phyloP scores from a whole-genome alignment of 1,284 basidiomycete genomes.

The Cystobasidiaceae sp. region DNA sequence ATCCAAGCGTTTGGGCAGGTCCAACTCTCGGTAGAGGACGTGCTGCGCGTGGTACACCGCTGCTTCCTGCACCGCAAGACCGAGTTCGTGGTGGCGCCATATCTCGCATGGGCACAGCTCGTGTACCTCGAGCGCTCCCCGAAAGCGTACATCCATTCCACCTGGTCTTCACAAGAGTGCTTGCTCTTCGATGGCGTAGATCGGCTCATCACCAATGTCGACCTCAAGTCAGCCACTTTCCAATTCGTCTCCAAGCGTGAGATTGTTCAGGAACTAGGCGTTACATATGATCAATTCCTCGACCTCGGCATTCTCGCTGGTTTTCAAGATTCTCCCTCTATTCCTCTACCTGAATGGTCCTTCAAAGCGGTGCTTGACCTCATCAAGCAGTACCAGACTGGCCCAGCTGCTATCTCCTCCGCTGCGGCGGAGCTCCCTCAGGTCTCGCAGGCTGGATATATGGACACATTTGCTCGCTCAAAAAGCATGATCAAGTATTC shows the following conservation, averaged over 20 bases:
- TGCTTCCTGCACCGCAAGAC: constrained; percentile 93
- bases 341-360: constrained; percentile 68
- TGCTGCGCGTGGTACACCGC: constrained; percentile 84
- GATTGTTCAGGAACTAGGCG: constrained; percentile 67
- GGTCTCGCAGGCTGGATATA: constrained; percentile 47
- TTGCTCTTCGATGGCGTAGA: constrained; percentile 82
- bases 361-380: constrained; percentile 80
- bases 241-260: constrained; percentile 76
- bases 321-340: constrained; percentile 70
- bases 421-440: constrained; percentile 31
- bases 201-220: constrained; percentile 80
- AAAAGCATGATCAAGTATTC: constrained; percentile 89
- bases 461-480: constrained; percentile 83
- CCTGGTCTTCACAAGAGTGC: constrained; percentile 84
- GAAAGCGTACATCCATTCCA: constrained; percentile 90
- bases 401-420: constrained; percentile 55
- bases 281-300: constrained; percentile 87
- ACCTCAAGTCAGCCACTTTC: constrained; percentile 67
- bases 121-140: constrained; percentile 90
- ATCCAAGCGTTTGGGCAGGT: constrained; percentile 72
- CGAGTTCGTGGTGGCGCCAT: constrained; percentile 93
- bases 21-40: constrained; percentile 71
- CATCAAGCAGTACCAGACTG: constrained; percentile 82
- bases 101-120: constrained; percentile 88
- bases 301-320: constrained; percentile 89